These are phyloP conservation scores for Hondaea fermentalgiana DNA, from an alignment of 108 stramenopile genomes.

Conservation along the genomic window DNA sequence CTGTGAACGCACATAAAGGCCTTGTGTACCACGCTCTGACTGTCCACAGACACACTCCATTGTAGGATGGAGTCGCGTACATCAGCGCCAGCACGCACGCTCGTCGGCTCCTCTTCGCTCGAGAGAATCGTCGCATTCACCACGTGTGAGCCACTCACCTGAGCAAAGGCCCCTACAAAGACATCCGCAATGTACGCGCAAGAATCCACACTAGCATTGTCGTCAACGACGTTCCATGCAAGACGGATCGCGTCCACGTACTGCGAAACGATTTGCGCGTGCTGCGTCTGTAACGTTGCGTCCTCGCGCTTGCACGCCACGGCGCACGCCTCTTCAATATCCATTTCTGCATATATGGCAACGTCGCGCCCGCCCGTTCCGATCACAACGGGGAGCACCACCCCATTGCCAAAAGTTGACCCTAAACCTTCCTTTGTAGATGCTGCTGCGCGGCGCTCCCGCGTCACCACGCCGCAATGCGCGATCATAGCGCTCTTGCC, in stretches of 20 bases:
- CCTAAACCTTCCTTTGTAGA: not conserved
- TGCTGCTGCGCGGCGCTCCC: not conserved
- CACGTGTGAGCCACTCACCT: not conserved
- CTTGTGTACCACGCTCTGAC: not conserved
- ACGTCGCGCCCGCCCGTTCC: not conserved
- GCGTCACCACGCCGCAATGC: not conserved
- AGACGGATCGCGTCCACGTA: not conserved
- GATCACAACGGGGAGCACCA: not conserved
- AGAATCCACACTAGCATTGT: not conserved
- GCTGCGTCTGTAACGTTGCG: not conserved
- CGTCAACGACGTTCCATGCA: not conserved
- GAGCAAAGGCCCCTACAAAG: not conserved
- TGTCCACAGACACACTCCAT: not conserved
- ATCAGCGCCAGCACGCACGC: not conserved
- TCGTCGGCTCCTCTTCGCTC: not conserved
- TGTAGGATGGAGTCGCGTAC: not conserved
- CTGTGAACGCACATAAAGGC: constrained; percentile 61
- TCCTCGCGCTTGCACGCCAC: not conserved
- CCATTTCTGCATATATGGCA: not conserved
- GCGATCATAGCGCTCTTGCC: not conserved
- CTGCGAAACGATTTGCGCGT: not conserved
- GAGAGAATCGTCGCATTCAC: not conserved
- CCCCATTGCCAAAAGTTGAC: not conserved
- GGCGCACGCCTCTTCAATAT: not conserved
- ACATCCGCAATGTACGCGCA: not conserved